Evolutionary conservation across 352 stramenopile genomes (phyloP), one percentile per base, ranked within the genome.

Genomic region (Aphanomyces stellatus): DNA sequence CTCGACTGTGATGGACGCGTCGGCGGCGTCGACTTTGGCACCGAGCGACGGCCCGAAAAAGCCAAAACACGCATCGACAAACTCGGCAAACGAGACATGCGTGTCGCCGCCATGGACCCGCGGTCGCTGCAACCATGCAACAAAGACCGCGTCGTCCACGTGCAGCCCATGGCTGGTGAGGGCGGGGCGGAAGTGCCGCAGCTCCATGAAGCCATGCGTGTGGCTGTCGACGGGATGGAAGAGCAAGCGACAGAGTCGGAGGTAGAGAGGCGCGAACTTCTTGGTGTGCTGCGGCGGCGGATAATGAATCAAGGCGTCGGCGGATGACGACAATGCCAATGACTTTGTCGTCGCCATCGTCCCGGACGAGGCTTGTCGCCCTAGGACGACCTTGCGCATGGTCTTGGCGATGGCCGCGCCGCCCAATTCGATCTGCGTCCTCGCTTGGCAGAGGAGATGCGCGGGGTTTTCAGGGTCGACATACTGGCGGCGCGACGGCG

Each of bases 11-110:
- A 46, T n/a, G 37, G 37, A 46, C 13, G 37, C 37, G n/a, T 46
- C 37, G 37, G 37, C 37, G n/a, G 13, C 1, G 13, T 46, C 11
- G 13, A 46, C 37, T 19, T 57, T 57, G 7, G 49, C 25, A 33
- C 17, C 35, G 13, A 64, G 55, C 11, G n/a, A 33, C 22, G 35
- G 55, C 3, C 55, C 55, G 22, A 37, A 43, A 22, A 64, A 46
- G n/a, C 19, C 22, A n/a, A 51, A 64, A 24, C 55, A 64, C 6
- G 55, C 55, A 22, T 64, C 55, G 35, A 64, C 35, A 22, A 64
- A 64, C 10, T 64, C 55, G 40, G 6, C 31, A 35, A 64, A 64
- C 31, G 55, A 22, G n/a, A 64, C 30, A n/a, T 37, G 40, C 10
- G 8, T 24, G 27, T 64, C 55, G 27, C n/a, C n/a, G 11, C 37